Conservation (phyloP, 1,284 basidiomycete genomes). For the Peniophora sp. region DNA sequence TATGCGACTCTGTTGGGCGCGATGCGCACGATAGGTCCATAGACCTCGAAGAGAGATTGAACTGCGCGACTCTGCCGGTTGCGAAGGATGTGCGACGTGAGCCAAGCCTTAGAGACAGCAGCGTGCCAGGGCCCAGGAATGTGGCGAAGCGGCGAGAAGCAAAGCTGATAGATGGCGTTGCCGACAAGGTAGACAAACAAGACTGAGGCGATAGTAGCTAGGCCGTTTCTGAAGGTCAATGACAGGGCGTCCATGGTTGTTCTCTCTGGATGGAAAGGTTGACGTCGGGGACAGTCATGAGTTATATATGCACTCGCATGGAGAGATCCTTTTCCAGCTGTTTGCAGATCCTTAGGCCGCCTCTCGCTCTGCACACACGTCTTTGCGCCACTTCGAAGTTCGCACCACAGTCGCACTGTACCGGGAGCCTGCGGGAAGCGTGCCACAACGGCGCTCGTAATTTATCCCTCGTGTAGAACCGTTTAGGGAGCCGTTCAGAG, state of each 20-base stretch:
- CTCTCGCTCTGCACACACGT: too few relatives aligned
- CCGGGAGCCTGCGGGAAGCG: too few relatives aligned
- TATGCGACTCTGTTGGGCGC: slow-evolving; percentile 14
- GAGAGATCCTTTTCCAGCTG: too few relatives aligned
- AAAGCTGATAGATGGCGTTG: slow-evolving; percentile 7
- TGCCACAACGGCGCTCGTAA: too few relatives aligned
- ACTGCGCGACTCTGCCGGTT: slow-evolving; percentile 12
- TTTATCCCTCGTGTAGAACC: too few relatives aligned
- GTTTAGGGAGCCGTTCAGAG: too few relatives aligned
- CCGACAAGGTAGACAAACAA: background rate
- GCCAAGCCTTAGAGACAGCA: slow-evolving; percentile 12
- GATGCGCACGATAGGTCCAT: slow-evolving; percentile 15
- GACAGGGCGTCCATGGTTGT: background rate
- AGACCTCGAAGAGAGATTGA: slow-evolving; percentile 10
- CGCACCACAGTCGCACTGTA: too few relatives aligned
- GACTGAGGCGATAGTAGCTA: background rate
- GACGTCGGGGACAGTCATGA: too few relatives aligned
- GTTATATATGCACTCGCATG: too few relatives aligned
- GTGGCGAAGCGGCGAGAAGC: slow-evolving; percentile 12
- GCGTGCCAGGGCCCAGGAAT: slow-evolving; percentile 18
- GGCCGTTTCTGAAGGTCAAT: background rate
- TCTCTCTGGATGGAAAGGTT: too few relatives aligned
- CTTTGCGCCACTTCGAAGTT: too few relatives aligned
- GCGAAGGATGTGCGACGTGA: slow-evolving; percentile 9
- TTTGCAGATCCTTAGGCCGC: too few relatives aligned